phyloP scores from a whole-genome alignment of 2,329 filamentous ascomycete species.

The Fusarium oligoseptatum region DNA sequence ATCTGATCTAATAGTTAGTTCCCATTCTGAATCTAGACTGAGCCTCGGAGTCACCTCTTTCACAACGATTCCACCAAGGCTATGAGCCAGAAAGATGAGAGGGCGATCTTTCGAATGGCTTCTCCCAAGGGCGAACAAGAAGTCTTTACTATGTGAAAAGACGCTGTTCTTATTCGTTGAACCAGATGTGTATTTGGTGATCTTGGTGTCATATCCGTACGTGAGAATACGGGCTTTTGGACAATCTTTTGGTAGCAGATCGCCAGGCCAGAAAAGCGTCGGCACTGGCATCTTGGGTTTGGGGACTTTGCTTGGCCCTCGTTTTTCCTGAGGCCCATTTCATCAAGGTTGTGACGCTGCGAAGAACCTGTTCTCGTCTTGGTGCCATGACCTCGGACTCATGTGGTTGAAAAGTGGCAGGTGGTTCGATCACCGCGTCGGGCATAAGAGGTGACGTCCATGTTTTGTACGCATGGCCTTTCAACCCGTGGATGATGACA shows the following conservation, averaged over 20 bases:
- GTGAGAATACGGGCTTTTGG: neutral
- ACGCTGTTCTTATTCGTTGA: neutral
- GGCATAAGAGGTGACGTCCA: neutral
- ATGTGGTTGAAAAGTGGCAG: neutral
- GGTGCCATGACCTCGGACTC: neutral
- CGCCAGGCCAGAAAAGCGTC: neutral
- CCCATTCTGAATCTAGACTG: neutral
- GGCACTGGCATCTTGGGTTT: neutral
- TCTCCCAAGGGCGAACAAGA: neutral
- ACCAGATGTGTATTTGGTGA: neutral
- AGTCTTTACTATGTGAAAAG: neutral
- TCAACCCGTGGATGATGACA: neutral
- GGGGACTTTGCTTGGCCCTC: neutral
- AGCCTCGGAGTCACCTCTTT: conserved; percentile 21
- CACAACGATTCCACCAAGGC: conserved; percentile 18
- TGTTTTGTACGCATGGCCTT: neutral
- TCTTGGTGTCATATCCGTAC: neutral
- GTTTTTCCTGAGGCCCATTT: neutral
- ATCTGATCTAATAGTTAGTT: conserved; percentile 3
- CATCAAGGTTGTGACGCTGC: neutral
- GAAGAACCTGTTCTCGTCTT: neutral
- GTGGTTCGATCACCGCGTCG: neutral
- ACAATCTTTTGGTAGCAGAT: neutral
- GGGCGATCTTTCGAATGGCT: neutral
- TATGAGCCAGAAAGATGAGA: conserved; percentile 5